Percentiles rank a stretch among this genome's conserved stretches.
phyloP scores from a whole-genome alignment of 2,329 filamentous ascomycete species.

The Colletotrichum brevisporum region DNA sequence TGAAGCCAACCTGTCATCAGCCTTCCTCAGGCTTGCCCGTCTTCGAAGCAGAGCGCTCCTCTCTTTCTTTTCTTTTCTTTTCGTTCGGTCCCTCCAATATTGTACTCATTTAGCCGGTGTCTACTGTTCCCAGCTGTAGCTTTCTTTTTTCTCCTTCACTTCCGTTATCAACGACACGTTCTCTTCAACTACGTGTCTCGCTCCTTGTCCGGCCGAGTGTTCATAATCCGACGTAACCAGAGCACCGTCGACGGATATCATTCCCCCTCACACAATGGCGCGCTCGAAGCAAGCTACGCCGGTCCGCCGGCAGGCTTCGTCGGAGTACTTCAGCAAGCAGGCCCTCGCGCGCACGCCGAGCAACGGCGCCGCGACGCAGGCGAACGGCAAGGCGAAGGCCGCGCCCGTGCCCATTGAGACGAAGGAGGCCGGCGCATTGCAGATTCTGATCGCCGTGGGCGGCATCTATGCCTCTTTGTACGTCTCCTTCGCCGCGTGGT shows the following conservation, averaged over 20 bases:
- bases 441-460: slow-evolving; percentile 88
- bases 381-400: slow-evolving; percentile 47
- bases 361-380: slow-evolving; percentile 34
- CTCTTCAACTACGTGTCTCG: background rate
- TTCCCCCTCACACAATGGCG: slow-evolving; percentile 68
- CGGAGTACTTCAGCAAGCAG: slow-evolving; percentile 72
- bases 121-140: too few species aligned
- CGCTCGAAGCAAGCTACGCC: slow-evolving; percentile 78
- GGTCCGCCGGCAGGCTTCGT: slow-evolving; percentile 75
- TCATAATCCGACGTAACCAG: too few species aligned
- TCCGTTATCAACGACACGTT: too few species aligned
- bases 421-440: slow-evolving; percentile 74
- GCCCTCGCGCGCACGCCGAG: slow-evolving; percentile 54
- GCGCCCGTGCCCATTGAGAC: slow-evolving; percentile 46
- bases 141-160: too few species aligned
- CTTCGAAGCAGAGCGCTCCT: background rate
- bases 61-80: slow-evolving; percentile 6
- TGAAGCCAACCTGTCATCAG: slow-evolving; percentile 46
- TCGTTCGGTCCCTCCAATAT: background rate
- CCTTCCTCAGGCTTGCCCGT: slow-evolving; percentile 1
- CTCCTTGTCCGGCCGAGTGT: background rate
- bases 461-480: slow-evolving; percentile 99
- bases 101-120: background rate
- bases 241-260: too few species aligned
- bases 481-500: slow-evolving; percentile 46